These are phyloP conservation scores for Entomortierella chlamydospora DNA, from an alignment of 192 early-diverging fungal species.

Conservation along the genomic window DNA sequence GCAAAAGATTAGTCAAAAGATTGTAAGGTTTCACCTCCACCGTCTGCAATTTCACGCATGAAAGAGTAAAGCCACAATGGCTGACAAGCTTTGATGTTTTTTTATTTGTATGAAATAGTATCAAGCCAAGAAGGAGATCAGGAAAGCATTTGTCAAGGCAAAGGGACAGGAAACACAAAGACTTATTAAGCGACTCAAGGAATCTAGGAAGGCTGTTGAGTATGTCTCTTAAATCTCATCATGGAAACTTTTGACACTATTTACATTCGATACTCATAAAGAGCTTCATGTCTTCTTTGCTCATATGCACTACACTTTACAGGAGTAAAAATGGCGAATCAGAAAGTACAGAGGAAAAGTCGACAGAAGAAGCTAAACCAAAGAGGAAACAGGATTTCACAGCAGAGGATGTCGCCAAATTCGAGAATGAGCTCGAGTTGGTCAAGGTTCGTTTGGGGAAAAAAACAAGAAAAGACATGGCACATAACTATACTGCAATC, in stretches of 20 bases:
- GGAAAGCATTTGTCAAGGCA: conserved; percentile 41
- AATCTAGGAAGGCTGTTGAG: conserved; percentile 43
- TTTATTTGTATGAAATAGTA: no score
- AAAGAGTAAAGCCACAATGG: no score
- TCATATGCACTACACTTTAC: no score
- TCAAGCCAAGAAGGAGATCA: conserved; percentile 52
- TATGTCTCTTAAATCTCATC: conserved; percentile 2
- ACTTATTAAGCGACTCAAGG: conserved; percentile 31
- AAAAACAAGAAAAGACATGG: no score
- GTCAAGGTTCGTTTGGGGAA: conserved; percentile 23
- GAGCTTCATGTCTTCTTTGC: no score
- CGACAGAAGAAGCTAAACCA: conserved; percentile 15
- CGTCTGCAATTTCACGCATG: no score
- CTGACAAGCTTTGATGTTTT: no score
- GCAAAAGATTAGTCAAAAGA: conserved; percentile 47
- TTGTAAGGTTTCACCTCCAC: no score
- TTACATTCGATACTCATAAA: no score
- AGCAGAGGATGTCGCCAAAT: conserved; percentile 37
- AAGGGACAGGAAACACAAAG: conserved; percentile 35
- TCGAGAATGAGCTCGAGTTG: conserved; percentile 34
- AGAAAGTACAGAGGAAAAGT: background rate
- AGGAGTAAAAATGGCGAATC: conserved; percentile 1
- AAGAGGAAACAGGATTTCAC: conserved; percentile 43
- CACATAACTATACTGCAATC: no score
- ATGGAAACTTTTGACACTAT: no score